Evolutionary conservation across 75 land plant genomes (phyloP), one percentile per base, ranked within the genome.

Genomic region (Azolla pinnata): DNA sequence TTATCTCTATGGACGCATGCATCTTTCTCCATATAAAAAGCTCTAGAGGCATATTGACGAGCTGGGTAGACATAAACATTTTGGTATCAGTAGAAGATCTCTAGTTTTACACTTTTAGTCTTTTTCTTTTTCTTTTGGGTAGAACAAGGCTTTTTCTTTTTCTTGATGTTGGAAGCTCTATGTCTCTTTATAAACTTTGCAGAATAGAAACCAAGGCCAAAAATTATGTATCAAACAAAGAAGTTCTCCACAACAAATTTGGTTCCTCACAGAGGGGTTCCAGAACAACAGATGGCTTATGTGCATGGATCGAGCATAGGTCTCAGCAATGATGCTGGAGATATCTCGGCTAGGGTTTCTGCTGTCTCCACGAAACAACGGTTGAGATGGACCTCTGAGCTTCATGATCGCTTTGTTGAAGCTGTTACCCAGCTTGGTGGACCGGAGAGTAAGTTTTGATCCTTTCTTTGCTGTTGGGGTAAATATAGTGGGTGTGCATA

Each of bases 381-480:
- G 18, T 57, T 76, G 16, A 56, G 79, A 27, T 76, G 79, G 79
- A 76, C 79, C 26, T 68, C 79, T 38, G 79, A 76, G 34, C 78
- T 76, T 16, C 79, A 76, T 66, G 78, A 76, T 29, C 77, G 79
- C 18, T 76, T 76, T 61, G 79, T 76, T 31, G 79, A 76, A 40
- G 79, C 79, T 47, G 76, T 76, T 61, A 59, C 60, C 29, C 79
- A 76, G 56, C 64, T 76, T 70, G 79, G 79, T 27, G 79, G 79
- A n/a, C 63, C 79, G n/a, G 79, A 76, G 27, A 67, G 79, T 76
- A 67, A 74, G 79, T 61, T 40, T 18, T 66, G 57, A 48, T 29
- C 8, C 4, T 38, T 24, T n/a, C 54, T 42, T 42, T 42, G 16
- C 44, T 42, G 10, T 42, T 42, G 44, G 17, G 17, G 17, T 10